Base-by-base conservation (phyloP, 495 filamentous ascomycete genomes). In the Podospora pseudocomata region DNA sequence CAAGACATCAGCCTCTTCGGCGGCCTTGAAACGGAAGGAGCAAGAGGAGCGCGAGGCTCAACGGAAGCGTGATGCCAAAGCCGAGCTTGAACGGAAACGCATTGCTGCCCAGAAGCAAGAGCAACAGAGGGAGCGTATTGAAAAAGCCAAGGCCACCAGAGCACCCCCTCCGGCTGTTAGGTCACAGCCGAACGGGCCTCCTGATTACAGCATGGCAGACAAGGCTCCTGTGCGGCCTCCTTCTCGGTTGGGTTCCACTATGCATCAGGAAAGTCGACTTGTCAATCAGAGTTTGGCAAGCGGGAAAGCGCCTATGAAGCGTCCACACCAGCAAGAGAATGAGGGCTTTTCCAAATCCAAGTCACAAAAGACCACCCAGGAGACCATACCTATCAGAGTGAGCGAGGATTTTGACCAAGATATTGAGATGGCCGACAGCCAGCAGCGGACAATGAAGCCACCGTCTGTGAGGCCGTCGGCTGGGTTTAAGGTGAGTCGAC, bases 51-150 rank as follows among this genome's bases (percentile, higher is more conserved):
- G 86, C 44, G 90, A 90, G 58, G 86, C 87, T 19, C 89, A 92
- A 70, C 88, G 89, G n/a, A 93, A 89, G 73, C 89, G 88, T 30
- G 91, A 96, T 28, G 88, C 89, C 34, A 91, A 91, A 76, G 86
- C 86, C 0, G 91, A 94, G 71, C 76, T 89, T 27, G 92, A 95
- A 71, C 89, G 91, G 63, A 93, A 90, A 77, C 85, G 89, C 65
- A 86, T 88, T 62, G 85, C 84, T 28, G 18, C 60, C 30, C 5
- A 88, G 68, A 87, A 90, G 64, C 81, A 87, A 65, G 80, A 84
- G 66, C 79, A 80, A 27, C 83, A 85, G 65, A 79, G 80, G 59
- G 81, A 85, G 58, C 79, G 77, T 93, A 89, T 91, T 66, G 89
- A 92, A 61, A 90, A 79, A 70, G 85, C 85, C 18, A 87, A 87